These are phyloP conservation scores for Fusarium marasasianum DNA, from an alignment of 2,329 filamentous ascomycete genomes.

Conservation along the genomic window DNA sequence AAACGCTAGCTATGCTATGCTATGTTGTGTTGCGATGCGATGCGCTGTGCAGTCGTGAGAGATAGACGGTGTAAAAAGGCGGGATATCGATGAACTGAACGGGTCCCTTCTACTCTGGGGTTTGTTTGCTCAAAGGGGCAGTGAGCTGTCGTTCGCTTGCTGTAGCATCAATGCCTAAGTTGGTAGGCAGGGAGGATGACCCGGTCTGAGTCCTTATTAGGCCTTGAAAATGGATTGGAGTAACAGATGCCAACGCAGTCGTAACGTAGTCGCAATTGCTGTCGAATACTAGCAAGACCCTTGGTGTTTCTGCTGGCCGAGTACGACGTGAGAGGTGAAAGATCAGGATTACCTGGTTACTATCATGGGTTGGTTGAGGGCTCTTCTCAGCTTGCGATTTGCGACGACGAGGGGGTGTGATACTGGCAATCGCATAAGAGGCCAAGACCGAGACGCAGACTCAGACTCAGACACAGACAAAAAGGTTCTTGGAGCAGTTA, in stretches of 20 bases:
- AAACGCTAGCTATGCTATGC: conserved; percentile 3
- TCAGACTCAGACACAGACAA: conserved; percentile 4
- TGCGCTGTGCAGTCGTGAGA: conserved; percentile 2
- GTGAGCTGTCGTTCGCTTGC: conserved; percentile 23
- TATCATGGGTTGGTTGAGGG: conserved; percentile 4
- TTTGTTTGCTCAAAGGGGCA: conserved; percentile 30
- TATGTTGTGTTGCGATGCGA: conserved; percentile 3
- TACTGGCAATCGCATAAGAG: conserved; percentile 15
- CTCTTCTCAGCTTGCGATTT: conserved; percentile 20
- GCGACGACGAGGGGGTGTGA: conserved; percentile 25
- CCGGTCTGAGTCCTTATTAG: background rate
- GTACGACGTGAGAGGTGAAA: conserved; percentile 11
- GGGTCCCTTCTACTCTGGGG: conserved; percentile 20
- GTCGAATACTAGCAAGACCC: background rate
- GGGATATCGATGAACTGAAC: conserved; percentile 19
- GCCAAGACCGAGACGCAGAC: background rate
- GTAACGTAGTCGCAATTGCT: conserved; percentile 15
- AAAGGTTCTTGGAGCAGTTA: conserved; percentile 21
- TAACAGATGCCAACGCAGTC: conserved; percentile 16
- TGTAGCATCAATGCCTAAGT: conserved; percentile 24
- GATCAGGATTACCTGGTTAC: conserved; percentile 8
- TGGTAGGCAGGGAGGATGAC: conserved; percentile 12
- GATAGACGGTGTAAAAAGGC: conserved; percentile 27
- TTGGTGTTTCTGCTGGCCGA: conserved; percentile 11
- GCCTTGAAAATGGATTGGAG: conserved; percentile 9